These are phyloP conservation scores for Solanum gracilifrons DNA, from an alignment of 257 asterid genomes.

Conservation along the genomic window DNA sequence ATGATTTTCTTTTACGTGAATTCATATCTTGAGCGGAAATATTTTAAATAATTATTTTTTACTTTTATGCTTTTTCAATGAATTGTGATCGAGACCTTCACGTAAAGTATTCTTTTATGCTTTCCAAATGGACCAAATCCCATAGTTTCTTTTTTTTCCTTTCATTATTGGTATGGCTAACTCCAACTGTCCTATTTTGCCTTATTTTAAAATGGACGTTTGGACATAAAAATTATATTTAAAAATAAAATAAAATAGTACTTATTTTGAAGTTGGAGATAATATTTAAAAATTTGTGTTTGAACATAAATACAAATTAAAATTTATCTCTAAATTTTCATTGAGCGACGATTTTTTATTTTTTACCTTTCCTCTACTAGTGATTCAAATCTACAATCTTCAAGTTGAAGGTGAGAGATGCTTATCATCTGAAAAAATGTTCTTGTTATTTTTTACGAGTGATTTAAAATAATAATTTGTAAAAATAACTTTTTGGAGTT, in stretches of 20 bases:
- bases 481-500: not conserved
- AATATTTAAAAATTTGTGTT: not conserved
- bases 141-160: not conserved
- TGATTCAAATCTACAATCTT: too few relatives aligned
- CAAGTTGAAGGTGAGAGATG: fast-evolving
- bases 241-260: too few relatives aligned
- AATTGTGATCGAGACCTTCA: not conserved
- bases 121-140: not conserved
- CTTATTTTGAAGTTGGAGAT: too few relatives aligned
- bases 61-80: not conserved
- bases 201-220: not conserved
- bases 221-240: not conserved
- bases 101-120: not conserved
- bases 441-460: not conserved
- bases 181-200: not conserved
- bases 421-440: too few relatives aligned
- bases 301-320: not conserved
- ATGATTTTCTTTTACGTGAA: not conserved
- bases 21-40: not conserved
- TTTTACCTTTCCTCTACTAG: not conserved
- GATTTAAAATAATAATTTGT: not conserved
- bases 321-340: not conserved
- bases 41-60: too few relatives aligned
- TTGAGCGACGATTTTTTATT: not conserved
- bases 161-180: not conserved